phyloP scores from a whole-genome alignment of 2,329 filamentous ascomycete species.

The Leptographium flavum region DNA sequence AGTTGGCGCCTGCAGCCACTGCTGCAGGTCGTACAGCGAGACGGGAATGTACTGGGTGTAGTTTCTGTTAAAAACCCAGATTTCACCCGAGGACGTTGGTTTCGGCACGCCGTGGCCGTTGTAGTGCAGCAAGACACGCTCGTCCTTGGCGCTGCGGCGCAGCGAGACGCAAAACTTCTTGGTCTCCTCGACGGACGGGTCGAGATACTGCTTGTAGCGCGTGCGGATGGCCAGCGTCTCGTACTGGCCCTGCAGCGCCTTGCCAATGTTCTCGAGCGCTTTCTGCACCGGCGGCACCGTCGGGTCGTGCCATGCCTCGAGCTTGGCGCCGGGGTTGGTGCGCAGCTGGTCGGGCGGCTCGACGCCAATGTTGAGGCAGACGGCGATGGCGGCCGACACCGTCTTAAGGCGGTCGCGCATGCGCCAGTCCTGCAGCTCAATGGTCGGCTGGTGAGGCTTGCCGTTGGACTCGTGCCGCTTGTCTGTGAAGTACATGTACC shows the following conservation, averaged over 20 bases:
- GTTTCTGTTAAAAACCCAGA: slow-evolving; percentile 98
- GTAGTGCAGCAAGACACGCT: slow-evolving; percentile 94
- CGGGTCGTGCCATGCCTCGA: slow-evolving; percentile 96
- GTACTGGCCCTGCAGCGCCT: slow-evolving; percentile 90
- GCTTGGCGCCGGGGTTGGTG: slow-evolving; percentile 80
- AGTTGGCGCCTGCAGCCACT: slow-evolving; percentile 89
- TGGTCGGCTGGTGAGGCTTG: slow-evolving; percentile 56
- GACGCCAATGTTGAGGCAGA: slow-evolving; percentile 94
- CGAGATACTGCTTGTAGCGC: slow-evolving; percentile 93
- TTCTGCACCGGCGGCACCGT: slow-evolving; percentile 68
- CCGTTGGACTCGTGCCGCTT: slow-evolving; percentile 93
- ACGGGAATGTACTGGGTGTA: slow-evolving; percentile 98
- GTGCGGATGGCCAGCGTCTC: slow-evolving; percentile 89
- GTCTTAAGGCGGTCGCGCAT: slow-evolving; percentile 96
- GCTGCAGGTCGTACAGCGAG: slow-evolving; percentile 85
- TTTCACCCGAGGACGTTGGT: slow-evolving; percentile 87
- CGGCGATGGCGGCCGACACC: slow-evolving; percentile 82
- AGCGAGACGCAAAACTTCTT: slow-evolving; percentile 91
- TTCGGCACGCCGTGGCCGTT: slow-evolving; percentile 96
- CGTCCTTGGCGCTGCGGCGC: slow-evolving; percentile 84
- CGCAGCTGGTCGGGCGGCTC: slow-evolving; percentile 95
- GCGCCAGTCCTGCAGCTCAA: slow-evolving; percentile 79
- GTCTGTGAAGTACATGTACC: slow-evolving; percentile 99
- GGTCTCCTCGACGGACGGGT: slow-evolving; percentile 92
- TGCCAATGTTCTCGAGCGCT: slow-evolving; percentile 86